Base-by-base conservation (phyloP, 805 yeast genomes). In the Kazachstania bromeliacearum region DNA sequence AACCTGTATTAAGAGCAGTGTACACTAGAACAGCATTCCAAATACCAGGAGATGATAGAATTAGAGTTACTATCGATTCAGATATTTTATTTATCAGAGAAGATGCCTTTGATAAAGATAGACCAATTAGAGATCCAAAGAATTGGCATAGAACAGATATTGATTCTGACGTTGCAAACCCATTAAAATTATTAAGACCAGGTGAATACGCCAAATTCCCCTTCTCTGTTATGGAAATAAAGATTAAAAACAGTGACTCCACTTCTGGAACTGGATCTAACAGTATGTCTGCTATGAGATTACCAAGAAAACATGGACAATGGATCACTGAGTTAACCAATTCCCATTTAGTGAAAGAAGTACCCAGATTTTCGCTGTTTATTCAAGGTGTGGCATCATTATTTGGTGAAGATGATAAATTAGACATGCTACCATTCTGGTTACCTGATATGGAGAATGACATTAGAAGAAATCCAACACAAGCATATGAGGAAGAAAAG, bases 21-120 rank as follows among this genome's bases (percentile, higher is more conserved):
- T 85, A 84, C 64, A 83, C 85, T 28, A 73, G 97, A 60, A 84
- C 95, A 5, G 97, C 97, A 2, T 89, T 92, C 68, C 96, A 89
- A 67, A 89, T 89, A 50, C 98, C 98, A 3, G 96, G 96, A 40
- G 97, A 92, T 57, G 94, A 88, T 57, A 75, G 89, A 53, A 80
- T 88, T 26, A 77, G 97, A 57, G 78, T 92, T 42, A 79, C 84
- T 30, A 84, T 89, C 44, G 97, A 89, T 62, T 80, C 94, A 12
- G 92, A 92, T 57, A 75, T 92, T 38, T 55, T 79, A 35, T 88
- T 84, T 55, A 79, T 89, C 42, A 75, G 97, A 50, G 98, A 89
- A 57, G 97, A 89, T 57, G 63, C 89, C 0, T 81, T 89, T 53
- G 95, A 88, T 59, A 62, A 69, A 31, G 77, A 75, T 44, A 73